Conservation (phyloP, 495 filamentous ascomycete genomes). For the Achaetomiella virescens region DNA sequence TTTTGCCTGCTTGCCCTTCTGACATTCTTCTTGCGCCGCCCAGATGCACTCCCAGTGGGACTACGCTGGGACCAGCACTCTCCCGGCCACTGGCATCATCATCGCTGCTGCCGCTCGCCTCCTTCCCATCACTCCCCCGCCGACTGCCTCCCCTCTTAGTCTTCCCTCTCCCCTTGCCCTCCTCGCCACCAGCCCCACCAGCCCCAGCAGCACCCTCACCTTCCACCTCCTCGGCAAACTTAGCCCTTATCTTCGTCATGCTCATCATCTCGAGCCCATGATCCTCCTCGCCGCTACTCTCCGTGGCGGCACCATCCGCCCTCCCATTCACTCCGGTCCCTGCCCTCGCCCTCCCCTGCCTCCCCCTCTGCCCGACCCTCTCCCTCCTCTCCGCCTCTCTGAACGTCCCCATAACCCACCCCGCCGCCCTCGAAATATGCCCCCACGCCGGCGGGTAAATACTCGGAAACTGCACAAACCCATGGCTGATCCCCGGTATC, state of each 20-base stretch:
- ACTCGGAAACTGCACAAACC: slow-evolving; percentile 83
- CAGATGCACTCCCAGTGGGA: no score
- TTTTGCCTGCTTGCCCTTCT: slow-evolving; percentile 19
- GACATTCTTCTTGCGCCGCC: not conserved
- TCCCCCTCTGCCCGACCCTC: slow-evolving; percentile 21
- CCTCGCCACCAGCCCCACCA: not conserved
- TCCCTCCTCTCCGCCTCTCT: slow-evolving; percentile 34
- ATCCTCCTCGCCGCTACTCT: slow-evolving; percentile 42
- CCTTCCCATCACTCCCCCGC: not conserved
- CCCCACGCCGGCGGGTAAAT: slow-evolving; percentile 84
- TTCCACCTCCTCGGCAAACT: slow-evolving; percentile 5
- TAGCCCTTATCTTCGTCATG: slow-evolving; percentile 39
- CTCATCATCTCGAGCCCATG: slow-evolving; percentile 78
- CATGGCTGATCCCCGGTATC: slow-evolving; percentile 83
- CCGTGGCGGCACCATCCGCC: not conserved
- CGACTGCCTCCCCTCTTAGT: no score
- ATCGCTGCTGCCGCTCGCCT: not conserved
- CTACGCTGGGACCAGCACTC: not conserved
- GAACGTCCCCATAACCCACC: slow-evolving; percentile 74
- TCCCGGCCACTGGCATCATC: not conserved
- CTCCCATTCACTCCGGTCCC: slow-evolving; percentile 19
- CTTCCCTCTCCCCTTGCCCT: not conserved
- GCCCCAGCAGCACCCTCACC: not conserved
- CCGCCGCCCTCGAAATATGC: slow-evolving; percentile 64
- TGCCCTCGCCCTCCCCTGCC: slow-evolving; percentile 23